phyloP scores from a whole-genome alignment of 306 rosid species.

The Bauhinia variegata region DNA sequence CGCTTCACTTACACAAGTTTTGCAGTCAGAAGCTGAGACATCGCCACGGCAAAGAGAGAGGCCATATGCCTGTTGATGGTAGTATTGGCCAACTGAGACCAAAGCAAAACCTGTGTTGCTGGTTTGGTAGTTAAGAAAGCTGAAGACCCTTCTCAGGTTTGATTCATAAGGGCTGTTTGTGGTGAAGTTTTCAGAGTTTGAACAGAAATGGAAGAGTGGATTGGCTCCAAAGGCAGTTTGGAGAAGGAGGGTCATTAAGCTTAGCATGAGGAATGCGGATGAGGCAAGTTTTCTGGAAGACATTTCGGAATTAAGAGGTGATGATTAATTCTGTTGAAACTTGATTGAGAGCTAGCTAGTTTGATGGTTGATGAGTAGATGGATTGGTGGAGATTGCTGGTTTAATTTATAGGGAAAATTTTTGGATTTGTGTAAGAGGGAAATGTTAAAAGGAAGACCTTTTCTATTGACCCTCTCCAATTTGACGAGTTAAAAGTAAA shows the following conservation, averaged over 20 bases:
- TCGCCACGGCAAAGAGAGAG: background rate
- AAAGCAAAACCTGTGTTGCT: conserved; percentile 5
- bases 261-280: conserved; percentile 1
- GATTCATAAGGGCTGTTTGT: background rate
- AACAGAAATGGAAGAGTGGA: conserved; percentile 45
- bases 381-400: too few species aligned
- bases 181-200: conserved; percentile 21
- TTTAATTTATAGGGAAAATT: too few species aligned
- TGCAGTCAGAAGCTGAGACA: conserved; percentile 10
- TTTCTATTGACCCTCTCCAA: background rate
- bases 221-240: conserved; percentile 30
- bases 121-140: background rate
- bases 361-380: too few species aligned
- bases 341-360: too few species aligned
- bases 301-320: background rate
- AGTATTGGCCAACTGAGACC: conserved; percentile 5
- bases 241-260: conserved; percentile 7
- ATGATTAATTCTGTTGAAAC: too few species aligned
- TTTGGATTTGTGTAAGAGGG: background rate
- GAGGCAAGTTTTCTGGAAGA: background rate
- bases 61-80: background rate
- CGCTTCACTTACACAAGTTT: conserved; percentile 2
- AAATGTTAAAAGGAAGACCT: background rate
- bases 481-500: too few species aligned
- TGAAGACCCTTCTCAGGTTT: background rate